phyloP scores from a whole-genome alignment of 768 basidiomycete genomes.

The Pulveroboletus sp. region DNA sequence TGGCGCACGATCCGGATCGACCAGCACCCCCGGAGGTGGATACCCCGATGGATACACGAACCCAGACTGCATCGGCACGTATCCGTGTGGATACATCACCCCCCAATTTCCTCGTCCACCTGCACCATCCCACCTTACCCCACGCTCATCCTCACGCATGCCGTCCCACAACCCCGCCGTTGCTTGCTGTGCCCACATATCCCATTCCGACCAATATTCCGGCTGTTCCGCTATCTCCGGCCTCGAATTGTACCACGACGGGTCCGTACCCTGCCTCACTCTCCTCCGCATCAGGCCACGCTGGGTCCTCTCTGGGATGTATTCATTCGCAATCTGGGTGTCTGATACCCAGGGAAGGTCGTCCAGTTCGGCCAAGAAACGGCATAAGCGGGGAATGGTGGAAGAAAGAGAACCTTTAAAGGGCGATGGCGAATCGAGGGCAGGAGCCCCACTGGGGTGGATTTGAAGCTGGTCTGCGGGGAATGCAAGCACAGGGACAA shows the following conservation, averaged over 20 bases:
- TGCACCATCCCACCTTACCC: background rate
- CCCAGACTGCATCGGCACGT: conserved; percentile 14
- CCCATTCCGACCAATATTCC: conserved; percentile 18
- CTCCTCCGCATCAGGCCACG: conserved; percentile 14
- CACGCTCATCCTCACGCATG: background rate
- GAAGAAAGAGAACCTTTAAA: conserved; percentile 2
- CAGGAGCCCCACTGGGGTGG: background rate
- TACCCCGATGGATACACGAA: conserved; percentile 17
- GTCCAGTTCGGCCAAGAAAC: conserved; percentile 34
- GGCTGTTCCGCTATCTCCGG: conserved; percentile 6
- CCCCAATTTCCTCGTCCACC: conserved; percentile 2
- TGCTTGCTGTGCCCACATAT: conserved; percentile 24
- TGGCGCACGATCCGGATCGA: background rate
- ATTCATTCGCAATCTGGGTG: conserved; percentile 40
- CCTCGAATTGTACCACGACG: conserved; percentile 27
- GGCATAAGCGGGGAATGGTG: conserved; percentile 33
- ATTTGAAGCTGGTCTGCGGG: background rate
- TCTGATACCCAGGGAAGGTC: conserved; percentile 42
- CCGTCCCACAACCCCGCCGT: conserved; percentile 9
- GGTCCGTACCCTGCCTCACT: conserved; percentile 14
- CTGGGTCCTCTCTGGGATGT: conserved; percentile 34
- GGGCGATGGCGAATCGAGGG: conserved; percentile 1
- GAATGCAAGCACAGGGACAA: background rate
- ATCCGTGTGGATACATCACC: conserved; percentile 20
- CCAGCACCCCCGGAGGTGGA: conserved; percentile 3